Conservation (phyloP, 2,329 filamentous ascomycete genomes). For the Ceratocystiopsis minuta region DNA sequence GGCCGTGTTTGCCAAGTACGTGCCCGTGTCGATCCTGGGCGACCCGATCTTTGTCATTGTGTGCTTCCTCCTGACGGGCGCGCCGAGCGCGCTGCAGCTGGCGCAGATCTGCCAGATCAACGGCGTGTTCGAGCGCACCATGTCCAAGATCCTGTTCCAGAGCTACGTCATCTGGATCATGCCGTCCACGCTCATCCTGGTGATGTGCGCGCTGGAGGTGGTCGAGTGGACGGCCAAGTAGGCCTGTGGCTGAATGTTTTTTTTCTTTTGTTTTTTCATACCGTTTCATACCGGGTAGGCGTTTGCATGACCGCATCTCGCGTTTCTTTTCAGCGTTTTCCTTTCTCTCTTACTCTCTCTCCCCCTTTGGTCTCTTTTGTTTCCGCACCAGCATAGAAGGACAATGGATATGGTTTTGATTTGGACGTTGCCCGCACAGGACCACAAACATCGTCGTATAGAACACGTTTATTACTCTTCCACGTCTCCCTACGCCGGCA, state of each 20-base stretch:
- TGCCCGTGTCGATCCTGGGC: conserved; percentile 84
- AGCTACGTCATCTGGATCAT: conserved; percentile 96
- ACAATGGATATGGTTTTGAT: neutral
- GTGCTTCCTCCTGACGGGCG: conserved; percentile 87
- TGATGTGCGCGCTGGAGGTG: conserved; percentile 81
- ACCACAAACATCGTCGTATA: neutral
- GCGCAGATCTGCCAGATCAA: conserved; percentile 99
- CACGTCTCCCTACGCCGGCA: conserved; percentile 5
- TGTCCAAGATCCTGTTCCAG: conserved; percentile 86
- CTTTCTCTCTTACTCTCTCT: too few species aligned
- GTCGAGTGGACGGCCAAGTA: conserved; percentile 62
- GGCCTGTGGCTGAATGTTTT: neutral
- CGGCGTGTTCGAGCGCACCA: conserved; percentile 83
- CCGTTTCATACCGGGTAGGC: too few species aligned
- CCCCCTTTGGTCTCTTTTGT: too few species aligned
- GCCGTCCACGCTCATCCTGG: conserved; percentile 75
- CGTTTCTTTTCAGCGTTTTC: neutral
- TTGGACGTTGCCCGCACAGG: neutral
- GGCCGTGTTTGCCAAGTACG: conserved; percentile 72
- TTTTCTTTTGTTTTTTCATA: neutral
- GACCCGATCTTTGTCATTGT: conserved; percentile 98
- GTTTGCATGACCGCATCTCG: too few species aligned
- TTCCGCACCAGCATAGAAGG: too few species aligned
- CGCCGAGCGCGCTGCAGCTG: conserved; percentile 81
- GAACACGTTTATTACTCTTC: neutral